Conservation (phyloP, 2,329 filamentous ascomycete species). For the Amesomyces nigricolor region DNA sequence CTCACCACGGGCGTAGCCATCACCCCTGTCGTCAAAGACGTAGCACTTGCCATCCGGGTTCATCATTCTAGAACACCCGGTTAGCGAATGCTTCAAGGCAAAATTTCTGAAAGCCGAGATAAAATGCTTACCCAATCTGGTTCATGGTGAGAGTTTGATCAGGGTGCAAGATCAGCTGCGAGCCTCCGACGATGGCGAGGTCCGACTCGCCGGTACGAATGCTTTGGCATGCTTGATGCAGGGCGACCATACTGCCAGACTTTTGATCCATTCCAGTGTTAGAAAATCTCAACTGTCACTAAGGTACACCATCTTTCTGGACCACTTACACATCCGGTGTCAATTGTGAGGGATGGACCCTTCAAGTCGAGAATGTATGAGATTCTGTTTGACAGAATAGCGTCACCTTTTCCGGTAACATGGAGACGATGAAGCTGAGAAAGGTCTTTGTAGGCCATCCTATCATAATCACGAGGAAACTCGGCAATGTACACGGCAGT, state of each 20-base stretch:
- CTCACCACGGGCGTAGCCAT: slow-evolving; percentile 48
- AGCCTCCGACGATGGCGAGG: slow-evolving; percentile 24
- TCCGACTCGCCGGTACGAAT: slow-evolving; percentile 26
- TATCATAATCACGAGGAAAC: slow-evolving; percentile 16
- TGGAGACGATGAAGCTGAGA: slow-evolving; percentile 27
- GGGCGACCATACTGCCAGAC: slow-evolving; percentile 2
- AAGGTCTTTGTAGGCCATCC: slow-evolving; percentile 18
- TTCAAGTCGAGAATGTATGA: slow-evolving; percentile 24
- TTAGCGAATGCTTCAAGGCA: neutral
- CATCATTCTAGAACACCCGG: neutral
- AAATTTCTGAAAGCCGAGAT: neutral
- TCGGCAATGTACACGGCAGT: slow-evolving; percentile 31
- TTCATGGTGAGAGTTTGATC: slow-evolving; percentile 22
- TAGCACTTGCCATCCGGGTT: slow-evolving; percentile 7
- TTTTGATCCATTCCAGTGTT: no score
- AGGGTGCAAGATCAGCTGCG: slow-evolving; percentile 23
- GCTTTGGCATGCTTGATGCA: slow-evolving; percentile 13
- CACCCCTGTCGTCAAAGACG: slow-evolving; percentile 28
- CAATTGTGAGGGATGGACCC: slow-evolving; percentile 16
- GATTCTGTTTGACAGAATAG: slow-evolving; percentile 28
- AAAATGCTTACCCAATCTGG: neutral
- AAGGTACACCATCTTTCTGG: neutral
- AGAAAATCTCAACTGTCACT: neutral
- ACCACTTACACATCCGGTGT: slow-evolving; percentile 20
- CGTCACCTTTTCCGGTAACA: slow-evolving; percentile 33